Base-by-base conservation (phyloP, 228 moss, liverwort and hornwort species). In the Sphagnum magellanicum region DNA sequence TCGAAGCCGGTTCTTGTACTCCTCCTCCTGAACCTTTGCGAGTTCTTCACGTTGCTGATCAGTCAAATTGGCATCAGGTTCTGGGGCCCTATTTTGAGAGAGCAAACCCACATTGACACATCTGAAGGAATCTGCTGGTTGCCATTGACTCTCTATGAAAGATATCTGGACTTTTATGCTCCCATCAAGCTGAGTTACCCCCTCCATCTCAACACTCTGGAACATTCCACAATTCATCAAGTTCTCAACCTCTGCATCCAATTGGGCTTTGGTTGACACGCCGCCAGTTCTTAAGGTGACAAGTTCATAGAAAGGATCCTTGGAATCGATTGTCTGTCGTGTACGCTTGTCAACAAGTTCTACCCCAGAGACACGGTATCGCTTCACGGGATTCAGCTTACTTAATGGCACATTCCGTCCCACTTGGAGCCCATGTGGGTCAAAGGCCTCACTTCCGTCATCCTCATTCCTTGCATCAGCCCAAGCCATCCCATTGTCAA, bases 211-310 rank as follows among this genome's bases (percentile, higher is more conserved):
- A 46, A 96, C 84, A 46, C 86, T 87, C 73, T 92, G 91, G 64
- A 96, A 96, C 96, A 96, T 96, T 64, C 96, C 96, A 79, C 96
- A 92, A 68, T 92, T 96, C 68, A 96, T 83, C 67, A 96, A 65
- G 68, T 89, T 92, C 76, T 96, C 96, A 57, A 86, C 88, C 77
- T 96, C 96, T n/a, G 88, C 70, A 59, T 96, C 92, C 66, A 96
- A 79, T 73, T 91, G 91, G n/a, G 91, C 86, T 75, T 96, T 96
- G 0, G 83, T 91, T 47, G 83, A 82, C 53, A 89, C 74, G 47
- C 89, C 81, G 12, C 92, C 91, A 5, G 83, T 63, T 63, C 96
- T 76, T 67, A 96, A 68, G 11, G 96, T 96, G 16, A 96, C 92
- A 16, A 96, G 76, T 72, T 96, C 92, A 59, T 92, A 96, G 67